Conservation (phyloP, 2,329 filamentous ascomycete species). For the Onygenales sp. region DNA sequence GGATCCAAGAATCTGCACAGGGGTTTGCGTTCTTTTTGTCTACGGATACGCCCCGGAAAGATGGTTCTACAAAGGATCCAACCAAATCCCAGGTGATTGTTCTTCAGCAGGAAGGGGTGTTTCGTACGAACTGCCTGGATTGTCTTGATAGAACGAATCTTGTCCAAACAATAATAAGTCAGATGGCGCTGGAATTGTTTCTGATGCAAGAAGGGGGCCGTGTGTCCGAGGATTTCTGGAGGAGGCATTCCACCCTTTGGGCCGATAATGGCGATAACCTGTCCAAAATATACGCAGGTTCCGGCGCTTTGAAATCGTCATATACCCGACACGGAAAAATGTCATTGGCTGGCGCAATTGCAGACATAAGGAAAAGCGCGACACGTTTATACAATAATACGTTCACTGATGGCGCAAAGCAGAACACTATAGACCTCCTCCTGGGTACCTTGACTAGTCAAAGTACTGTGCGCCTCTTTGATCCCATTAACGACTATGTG, state of each 20-base stretch:
- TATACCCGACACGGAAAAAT: slow-evolving; percentile 94
- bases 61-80: slow-evolving; percentile 16
- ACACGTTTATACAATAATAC: slow-evolving; percentile 96
- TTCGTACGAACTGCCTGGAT: slow-evolving; percentile 91
- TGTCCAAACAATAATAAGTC: slow-evolving; percentile 90
- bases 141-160: slow-evolving; percentile 93
- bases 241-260: slow-evolving; percentile 86
- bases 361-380: slow-evolving; percentile 91
- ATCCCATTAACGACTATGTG: slow-evolving; percentile 90
- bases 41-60: slow-evolving; percentile 54
- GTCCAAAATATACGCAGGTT: slow-evolving; percentile 93
- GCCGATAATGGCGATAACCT: slow-evolving; percentile 93
- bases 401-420: slow-evolving; percentile 83
- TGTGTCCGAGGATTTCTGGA: slow-evolving; percentile 75
- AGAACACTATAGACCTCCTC: slow-evolving; percentile 90
- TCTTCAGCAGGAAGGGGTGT: slow-evolving; percentile 88
- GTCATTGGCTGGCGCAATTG: slow-evolving; percentile 84
- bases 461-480: slow-evolving; percentile 72
- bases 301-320: slow-evolving; percentile 87
- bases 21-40: slow-evolving; percentile 89
- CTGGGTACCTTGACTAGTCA: slow-evolving; percentile 80
- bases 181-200: slow-evolving; percentile 84
- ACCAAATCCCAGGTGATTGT: slow-evolving; percentile 50
- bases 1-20: slow-evolving; percentile 70
- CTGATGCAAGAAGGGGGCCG: slow-evolving; percentile 61